Evolutionary conservation across 2,329 filamentous ascomycete genomes (phyloP).

Genomic region (Penicillium sp.): DNA sequence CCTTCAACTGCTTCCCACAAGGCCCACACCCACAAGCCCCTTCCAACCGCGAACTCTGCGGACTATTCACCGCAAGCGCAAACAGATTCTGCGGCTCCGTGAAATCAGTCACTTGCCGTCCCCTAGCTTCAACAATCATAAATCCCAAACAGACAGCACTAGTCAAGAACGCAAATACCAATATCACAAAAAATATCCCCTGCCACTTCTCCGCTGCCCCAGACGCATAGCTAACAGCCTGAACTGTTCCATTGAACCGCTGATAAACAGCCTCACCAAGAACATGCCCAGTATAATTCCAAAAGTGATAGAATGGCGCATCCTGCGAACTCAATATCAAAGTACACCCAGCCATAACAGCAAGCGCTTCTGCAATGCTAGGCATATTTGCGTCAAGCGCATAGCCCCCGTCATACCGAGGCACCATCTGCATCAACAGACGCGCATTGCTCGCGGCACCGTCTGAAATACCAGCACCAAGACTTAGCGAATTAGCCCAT

Average conservation of each 20-base stretch:
- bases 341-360: conserved; percentile 68
- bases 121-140: conserved; percentile 55
- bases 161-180: conserved; percentile 65
- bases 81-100: conserved; percentile 78
- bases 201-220: conserved; percentile 64
- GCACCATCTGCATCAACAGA: conserved; percentile 59
- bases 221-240: conserved; percentile 69
- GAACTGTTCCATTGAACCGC: conserved; percentile 64
- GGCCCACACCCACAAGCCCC: conserved; percentile 61
- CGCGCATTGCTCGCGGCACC: conserved; percentile 61
- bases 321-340: conserved; percentile 62
- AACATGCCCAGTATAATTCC: conserved; percentile 45
- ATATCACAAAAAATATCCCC: conserved; percentile 65
- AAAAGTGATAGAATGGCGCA: conserved; percentile 62
- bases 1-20: conserved; percentile 50
- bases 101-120: conserved; percentile 72
- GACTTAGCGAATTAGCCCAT: conserved; percentile 58
- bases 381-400: conserved; percentile 57
- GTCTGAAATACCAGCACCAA: conserved; percentile 58
- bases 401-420: conserved; percentile 35
- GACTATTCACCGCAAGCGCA: conserved; percentile 67
- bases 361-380: conserved; percentile 71
- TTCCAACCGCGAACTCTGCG: conserved; percentile 52
- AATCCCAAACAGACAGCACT: conserved; percentile 68
- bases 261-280: conserved; percentile 54